Conservation (phyloP, 2,329 filamentous ascomycete genomes). For the Xylaria sp. region DNA sequence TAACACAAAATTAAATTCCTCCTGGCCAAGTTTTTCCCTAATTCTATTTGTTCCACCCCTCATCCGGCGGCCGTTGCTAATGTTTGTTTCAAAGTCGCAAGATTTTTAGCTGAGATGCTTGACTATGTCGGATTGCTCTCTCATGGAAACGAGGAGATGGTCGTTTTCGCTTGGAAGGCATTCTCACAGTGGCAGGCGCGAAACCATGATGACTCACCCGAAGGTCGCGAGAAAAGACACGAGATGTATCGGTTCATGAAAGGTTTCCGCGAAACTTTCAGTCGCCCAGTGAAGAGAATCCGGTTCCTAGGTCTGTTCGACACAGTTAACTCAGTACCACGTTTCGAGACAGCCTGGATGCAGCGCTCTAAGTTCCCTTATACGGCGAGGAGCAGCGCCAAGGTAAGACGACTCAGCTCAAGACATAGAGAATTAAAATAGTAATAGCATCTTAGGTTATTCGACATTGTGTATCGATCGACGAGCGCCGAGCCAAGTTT, state of each 20-base stretch:
- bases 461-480: constrained; percentile 76
- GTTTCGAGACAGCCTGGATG: constrained; percentile 82
- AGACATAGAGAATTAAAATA: not conserved
- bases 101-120: constrained; percentile 84
- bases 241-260: constrained; percentile 80
- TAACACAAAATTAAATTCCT: not conserved
- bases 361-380: constrained; percentile 81
- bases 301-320: constrained; percentile 84
- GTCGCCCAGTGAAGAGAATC: constrained; percentile 77
- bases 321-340: constrained; percentile 82
- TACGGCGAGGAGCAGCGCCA: constrained; percentile 66
- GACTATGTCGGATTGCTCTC: constrained; percentile 83
- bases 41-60: not conserved
- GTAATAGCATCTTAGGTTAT: constrained; percentile 58
- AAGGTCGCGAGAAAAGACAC: constrained; percentile 61
- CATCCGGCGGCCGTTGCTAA: constrained; percentile 12
- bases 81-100: constrained; percentile 62
- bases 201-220: constrained; percentile 57
- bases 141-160: constrained; percentile 87
- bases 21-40: no score
- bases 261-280: constrained; percentile 84
- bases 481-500: constrained; percentile 78
- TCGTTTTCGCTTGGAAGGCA: constrained; percentile 84
- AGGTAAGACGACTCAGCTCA: constrained; percentile 43
- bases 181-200: constrained; percentile 79